Percentiles rank a stretch among this genome's conserved stretches.
Evolutionary conservation across 2,329 filamentous ascomycete species (phyloP).

Genomic region (Xylaria sp.): DNA sequence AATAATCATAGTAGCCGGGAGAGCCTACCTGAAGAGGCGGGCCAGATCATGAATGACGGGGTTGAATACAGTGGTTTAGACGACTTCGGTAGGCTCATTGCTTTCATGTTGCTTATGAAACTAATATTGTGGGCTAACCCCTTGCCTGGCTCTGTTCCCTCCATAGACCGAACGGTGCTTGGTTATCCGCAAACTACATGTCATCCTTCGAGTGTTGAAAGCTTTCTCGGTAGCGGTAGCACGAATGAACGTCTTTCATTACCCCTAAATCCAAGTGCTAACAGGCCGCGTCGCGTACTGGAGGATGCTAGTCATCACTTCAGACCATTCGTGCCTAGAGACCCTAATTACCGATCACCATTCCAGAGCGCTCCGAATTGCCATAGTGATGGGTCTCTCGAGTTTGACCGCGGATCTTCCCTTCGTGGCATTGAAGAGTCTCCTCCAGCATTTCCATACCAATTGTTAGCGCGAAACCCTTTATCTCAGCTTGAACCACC

Average conservation of each 20-base stretch:
- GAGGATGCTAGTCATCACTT: constrained; percentile 50
- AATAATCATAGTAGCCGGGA: constrained; percentile 6
- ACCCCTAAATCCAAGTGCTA: constrained; percentile 29
- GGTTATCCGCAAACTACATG: constrained; percentile 34
- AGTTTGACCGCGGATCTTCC: background rate
- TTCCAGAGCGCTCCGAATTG: constrained; percentile 34
- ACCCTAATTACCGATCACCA: constrained; percentile 35
- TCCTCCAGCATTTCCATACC: constrained; percentile 1
- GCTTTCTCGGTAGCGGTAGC: constrained; percentile 11
- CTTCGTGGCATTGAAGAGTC: background rate
- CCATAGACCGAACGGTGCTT: constrained; percentile 44
- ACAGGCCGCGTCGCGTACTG: constrained; percentile 41
- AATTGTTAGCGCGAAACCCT: background rate
- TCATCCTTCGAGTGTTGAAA: constrained; percentile 8
- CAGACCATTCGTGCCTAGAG: constrained; percentile 36
- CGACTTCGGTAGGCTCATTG: constrained; percentile 44
- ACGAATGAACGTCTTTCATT: constrained; percentile 40
- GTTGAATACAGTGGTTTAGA: constrained; percentile 39
- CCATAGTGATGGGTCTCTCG: constrained; percentile 7
- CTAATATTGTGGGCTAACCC: background rate
- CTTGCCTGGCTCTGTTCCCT: constrained; percentile 2
- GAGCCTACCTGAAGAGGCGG: constrained; percentile 13
- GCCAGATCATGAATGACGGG: background rate
- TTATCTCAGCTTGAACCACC: constrained; percentile 8
- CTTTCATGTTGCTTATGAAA: background rate